Evolutionary conservation across 139 green algal species (phyloP).

Genomic region (Chlamydomonas sp.): DNA sequence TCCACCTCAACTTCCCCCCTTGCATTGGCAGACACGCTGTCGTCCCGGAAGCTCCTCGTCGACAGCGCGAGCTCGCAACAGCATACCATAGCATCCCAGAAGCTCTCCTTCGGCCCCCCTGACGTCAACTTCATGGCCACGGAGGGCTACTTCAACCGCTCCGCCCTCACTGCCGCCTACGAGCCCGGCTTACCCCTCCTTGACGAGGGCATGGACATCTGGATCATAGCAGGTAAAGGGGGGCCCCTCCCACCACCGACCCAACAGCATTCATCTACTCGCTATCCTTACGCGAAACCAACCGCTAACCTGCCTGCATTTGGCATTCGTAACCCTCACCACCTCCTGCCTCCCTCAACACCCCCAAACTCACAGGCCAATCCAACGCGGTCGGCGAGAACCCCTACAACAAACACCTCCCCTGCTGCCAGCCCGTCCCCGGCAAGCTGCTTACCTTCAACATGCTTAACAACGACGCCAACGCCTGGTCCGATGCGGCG

Average conservation of each 20-base stretch:
- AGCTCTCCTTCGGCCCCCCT: too few species aligned
- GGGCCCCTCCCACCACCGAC: not conserved
- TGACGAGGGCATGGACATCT: not conserved
- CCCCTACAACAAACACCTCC: not conserved
- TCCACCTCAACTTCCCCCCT: too few species aligned
- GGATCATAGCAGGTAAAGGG: not conserved
- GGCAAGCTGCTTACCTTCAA: constrained; percentile 8
- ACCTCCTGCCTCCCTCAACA: not conserved
- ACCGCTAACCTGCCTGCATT: not conserved
- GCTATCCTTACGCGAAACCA: too few species aligned
- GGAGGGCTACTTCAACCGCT: too few species aligned
- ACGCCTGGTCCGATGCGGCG: not conserved
- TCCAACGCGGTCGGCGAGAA: constrained; percentile 10
- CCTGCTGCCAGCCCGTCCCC: not conserved
- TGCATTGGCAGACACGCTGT: too few species aligned
- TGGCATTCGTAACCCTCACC: not conserved
- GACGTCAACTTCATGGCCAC: too few species aligned
- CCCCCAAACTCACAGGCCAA: not conserved
- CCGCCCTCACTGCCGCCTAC: not conserved
- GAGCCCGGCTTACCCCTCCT: not conserved
- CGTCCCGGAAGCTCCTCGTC: too few species aligned
- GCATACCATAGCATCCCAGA: too few species aligned
- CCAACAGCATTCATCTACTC: too few species aligned
- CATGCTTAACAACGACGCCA: not conserved
- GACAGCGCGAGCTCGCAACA: too few species aligned